Percentiles rank a stretch among this genome's conserved stretches.
These are phyloP conservation scores for Asterochloris erici DNA, from an alignment of 139 green algal species.

Conservation along the genomic window DNA sequence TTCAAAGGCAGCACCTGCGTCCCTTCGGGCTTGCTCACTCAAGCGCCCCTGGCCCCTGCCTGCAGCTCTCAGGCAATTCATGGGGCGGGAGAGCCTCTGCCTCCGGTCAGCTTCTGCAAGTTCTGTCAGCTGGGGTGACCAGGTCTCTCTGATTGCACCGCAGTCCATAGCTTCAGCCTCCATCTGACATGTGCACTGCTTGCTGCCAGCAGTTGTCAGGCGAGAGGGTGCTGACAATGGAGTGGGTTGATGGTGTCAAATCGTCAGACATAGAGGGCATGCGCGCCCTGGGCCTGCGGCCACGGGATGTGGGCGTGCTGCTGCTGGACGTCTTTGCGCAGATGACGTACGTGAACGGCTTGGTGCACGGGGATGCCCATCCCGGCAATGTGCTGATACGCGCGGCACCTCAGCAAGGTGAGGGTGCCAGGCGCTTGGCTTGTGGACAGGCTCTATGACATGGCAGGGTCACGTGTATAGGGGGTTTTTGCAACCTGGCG, in stretches of 20 bases:
- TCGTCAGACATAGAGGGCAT: constrained; percentile 55
- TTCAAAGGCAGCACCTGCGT: no score
- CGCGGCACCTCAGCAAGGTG: constrained; percentile 12
- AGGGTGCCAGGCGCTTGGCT: neutral
- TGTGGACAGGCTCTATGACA: no score
- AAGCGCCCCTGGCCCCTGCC: no score
- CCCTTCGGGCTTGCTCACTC: no score
- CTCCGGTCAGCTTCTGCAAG: no score
- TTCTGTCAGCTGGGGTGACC: no score
- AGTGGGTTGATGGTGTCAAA: constrained; percentile 67
- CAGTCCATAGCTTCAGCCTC: neutral
- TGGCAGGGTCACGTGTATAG: no score
- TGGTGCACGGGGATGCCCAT: constrained; percentile 65
- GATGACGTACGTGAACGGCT: constrained; percentile 77
- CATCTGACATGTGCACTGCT: neutral
- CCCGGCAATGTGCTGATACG: constrained; percentile 77
- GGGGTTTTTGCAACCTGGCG: no score
- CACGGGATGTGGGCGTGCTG: constrained; percentile 54
- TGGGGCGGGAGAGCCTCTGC: no score
- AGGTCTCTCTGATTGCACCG: neutral
- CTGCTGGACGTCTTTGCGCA: constrained; percentile 81
- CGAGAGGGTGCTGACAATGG: constrained; percentile 65
- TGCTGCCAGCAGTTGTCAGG: constrained; percentile 43
- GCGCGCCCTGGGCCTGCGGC: constrained; percentile 5
- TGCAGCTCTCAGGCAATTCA: no score